Base-by-base conservation (phyloP, 257 asterid species). In the Gentiana dahurica region DNA sequence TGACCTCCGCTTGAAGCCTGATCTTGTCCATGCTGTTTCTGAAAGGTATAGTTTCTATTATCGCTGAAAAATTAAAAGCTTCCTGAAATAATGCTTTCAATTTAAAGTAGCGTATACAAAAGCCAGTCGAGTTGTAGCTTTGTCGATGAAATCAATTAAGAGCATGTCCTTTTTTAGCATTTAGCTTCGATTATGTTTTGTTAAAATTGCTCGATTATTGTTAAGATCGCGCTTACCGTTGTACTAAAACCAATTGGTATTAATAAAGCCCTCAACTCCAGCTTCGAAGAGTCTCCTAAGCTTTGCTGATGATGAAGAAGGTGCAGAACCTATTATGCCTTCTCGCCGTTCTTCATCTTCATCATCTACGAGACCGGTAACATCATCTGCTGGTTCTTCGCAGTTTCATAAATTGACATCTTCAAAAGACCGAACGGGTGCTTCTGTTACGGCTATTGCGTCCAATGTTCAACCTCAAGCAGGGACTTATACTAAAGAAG, bases 391-490 rank as follows among this genome's bases (percentile, higher is more conserved):
- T 12, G 73, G 78, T 53, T 72, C 84, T 15, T 62, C 77, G 8
- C 77, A 89, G 8, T 69, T 77, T 34, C 94, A 87, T 73, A 87
- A 85, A 62, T 87, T 84, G 49, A 67, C 71, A 36, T 69, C 86
- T 0, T 51, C 83, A 0, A 92, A 80, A 69, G 90, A 80, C 66
- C 79, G 94, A 68, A 65, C 52, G 58, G 52, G 80, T 33, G 67
- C 78, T 12, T 75, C 71, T 58, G 69, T 77, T 10, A 58, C 89
- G n/a, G 77, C 93, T 53, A 32, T 79, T 48, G 80, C 85, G 34
- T 85, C 97, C 55, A 88, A 88, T 69, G 94, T 87, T 51, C 94
- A 81, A 69, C 99, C 99, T 13, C 95, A 83, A 68, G 95, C 99
- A 2, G 99, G 99, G 3, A 66, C 78, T 55, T 92, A 92, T 68